Evolutionary conservation across 129 eudicot species (phyloP).

Genomic region (Ambrosia trifida): DNA sequence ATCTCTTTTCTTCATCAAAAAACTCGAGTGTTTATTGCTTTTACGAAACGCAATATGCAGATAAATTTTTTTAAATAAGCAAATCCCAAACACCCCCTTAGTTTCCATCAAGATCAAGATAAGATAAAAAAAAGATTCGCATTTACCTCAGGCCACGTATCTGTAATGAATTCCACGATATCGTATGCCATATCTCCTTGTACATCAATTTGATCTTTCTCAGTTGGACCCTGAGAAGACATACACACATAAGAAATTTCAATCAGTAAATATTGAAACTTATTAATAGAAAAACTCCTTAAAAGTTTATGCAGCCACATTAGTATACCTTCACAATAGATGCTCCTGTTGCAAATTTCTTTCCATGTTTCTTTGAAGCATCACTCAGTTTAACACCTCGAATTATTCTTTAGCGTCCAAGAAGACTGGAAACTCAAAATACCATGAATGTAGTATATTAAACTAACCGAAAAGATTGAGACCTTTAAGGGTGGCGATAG

Average conservation of each 20-base stretch:
- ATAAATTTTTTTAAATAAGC: not conserved
- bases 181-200: conserved; percentile 97
- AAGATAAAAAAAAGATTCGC: not conserved
- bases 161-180: conserved; percentile 89
- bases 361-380: conserved; percentile 95
- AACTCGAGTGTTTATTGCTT: not conserved
- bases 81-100: not conserved
- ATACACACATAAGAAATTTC: not conserved
- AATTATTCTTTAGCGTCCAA: not conserved
- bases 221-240: conserved; percentile 83
- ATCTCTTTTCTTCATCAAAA: no score
- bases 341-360: conserved; percentile 91
- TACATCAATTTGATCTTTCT: conserved; percentile 98
- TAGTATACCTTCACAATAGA: conserved; percentile 72
- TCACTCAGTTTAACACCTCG: conserved; percentile 81
- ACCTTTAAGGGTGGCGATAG: conserved; percentile 87
- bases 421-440: not conserved
- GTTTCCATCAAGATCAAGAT: not conserved
- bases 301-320: conserved; percentile 3
- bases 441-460: not conserved
- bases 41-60: not conserved
- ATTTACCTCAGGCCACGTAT: conserved; percentile 92
- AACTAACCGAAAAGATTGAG: conserved; percentile 78
- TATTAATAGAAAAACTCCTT: not conserved
- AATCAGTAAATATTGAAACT: not conserved